Conservation (phyloP, 305 asterid species). For the Fraxinus ornus region DNA sequence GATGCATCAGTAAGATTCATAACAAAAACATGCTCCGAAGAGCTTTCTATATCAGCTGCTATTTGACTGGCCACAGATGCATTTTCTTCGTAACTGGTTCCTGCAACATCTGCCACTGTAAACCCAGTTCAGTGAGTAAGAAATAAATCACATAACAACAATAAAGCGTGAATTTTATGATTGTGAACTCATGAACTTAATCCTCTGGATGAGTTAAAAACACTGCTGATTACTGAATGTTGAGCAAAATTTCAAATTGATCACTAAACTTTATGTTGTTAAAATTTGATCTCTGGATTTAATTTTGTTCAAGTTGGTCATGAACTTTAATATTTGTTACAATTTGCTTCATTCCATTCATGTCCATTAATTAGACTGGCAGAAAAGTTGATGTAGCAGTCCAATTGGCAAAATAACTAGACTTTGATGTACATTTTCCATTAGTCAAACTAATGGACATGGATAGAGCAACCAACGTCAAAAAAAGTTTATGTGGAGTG, state of each 20-base stretch:
- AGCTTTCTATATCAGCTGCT: conserved; percentile 25
- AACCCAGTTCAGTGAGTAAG: conserved; percentile 27
- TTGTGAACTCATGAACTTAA: neutral
- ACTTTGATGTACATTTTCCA: neutral
- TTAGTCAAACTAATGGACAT: neutral
- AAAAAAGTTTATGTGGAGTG: neutral
- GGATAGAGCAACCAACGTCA: neutral
- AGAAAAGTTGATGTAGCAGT: neutral
- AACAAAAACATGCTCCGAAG: conserved; percentile 25
- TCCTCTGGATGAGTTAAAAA: neutral
- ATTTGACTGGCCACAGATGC: conserved; percentile 21
- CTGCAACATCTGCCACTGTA: conserved; percentile 34
- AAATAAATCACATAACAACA: conserved; percentile 20
- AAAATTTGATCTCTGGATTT: neutral
- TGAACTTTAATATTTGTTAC: neutral
- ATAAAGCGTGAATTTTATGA: neutral
- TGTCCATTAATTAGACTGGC: neutral
- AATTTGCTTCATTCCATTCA: neutral
- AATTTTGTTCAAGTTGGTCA: neutral
- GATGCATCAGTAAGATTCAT: conserved; percentile 16
- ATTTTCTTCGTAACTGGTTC: conserved; percentile 22
- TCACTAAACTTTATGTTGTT: neutral
- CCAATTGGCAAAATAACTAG: neutral
- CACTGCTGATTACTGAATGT: neutral
- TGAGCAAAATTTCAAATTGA: neutral